Percentiles rank a stretch among this genome's conserved stretches.
Evolutionary conservation across 768 basidiomycete genomes (phyloP).

Genomic region (button mushroom (Agaricus bisporus)): DNA sequence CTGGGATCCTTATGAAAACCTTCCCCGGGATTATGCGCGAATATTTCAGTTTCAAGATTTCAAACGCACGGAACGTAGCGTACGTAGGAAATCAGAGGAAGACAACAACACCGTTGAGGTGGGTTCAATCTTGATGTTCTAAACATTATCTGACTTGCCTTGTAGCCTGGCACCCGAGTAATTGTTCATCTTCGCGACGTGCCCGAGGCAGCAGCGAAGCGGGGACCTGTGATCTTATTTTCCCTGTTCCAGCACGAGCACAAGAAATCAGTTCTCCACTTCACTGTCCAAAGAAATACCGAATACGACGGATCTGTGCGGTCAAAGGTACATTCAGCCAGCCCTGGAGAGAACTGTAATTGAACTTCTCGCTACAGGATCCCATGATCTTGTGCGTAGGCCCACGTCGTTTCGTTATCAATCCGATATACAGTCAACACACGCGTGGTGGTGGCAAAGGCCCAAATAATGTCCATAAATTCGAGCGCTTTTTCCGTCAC

Average conservation of each 20-base stretch:
- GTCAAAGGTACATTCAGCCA: conserved; percentile 62
- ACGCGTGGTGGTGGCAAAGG: conserved; percentile 86
- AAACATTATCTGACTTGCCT: not conserved
- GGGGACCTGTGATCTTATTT: conserved; percentile 60
- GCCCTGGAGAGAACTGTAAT: not conserved
- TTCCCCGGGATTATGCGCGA: conserved; percentile 88
- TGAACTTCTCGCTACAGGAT: conserved; percentile 46
- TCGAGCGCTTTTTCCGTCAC: conserved; percentile 83
- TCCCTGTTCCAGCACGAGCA: conserved; percentile 92
- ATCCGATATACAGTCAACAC: conserved; percentile 91
- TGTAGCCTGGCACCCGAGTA: conserved; percentile 77
- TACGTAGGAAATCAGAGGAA: conserved; percentile 59
- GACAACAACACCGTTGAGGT: conserved; percentile 65
- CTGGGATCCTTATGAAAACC: conserved; percentile 96
- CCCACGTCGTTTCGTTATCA: conserved; percentile 76
- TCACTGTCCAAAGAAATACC: conserved; percentile 90
- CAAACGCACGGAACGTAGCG: conserved; percentile 72
- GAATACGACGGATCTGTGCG: conserved; percentile 85
- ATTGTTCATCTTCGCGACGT: conserved; percentile 72
- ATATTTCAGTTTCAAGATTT: conserved; percentile 98
- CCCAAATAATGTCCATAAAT: conserved; percentile 96
- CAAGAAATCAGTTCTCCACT: conserved; percentile 89
- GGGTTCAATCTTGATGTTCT: conserved; percentile 14
- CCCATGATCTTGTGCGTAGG: conserved; percentile 86
- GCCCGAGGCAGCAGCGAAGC: conserved; percentile 50